These are phyloP conservation scores for Aphanocladium album DNA, from an alignment of 2,329 filamentous ascomycete species.

Conservation along the genomic window DNA sequence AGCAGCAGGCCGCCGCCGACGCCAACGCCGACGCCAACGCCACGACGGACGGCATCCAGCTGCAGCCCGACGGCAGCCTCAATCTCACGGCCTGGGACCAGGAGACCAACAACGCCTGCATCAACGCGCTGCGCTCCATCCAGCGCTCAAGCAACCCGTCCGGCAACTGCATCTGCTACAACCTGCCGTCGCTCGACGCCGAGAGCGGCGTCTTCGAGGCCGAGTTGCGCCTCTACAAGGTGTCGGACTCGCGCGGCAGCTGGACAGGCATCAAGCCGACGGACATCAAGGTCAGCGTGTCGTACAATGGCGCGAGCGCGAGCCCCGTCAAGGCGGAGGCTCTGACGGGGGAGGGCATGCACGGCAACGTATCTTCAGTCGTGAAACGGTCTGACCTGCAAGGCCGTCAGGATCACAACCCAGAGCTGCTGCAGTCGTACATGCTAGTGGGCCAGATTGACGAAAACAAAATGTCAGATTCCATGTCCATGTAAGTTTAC, in stretches of 20 bases:
- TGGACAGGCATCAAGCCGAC: conserved; percentile 48
- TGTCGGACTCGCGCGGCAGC: conserved; percentile 52
- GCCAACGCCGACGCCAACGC: background rate
- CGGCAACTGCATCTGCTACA: conserved; percentile 78
- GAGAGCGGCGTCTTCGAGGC: conserved; percentile 67
- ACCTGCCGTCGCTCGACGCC: conserved; percentile 66
- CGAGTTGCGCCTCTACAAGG: conserved; percentile 68
- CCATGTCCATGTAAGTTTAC: conserved; percentile 55
- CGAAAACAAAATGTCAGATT: conserved; percentile 44
- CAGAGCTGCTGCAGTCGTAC: conserved; percentile 55
- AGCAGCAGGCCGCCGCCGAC: background rate
- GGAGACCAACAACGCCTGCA: conserved; percentile 55
- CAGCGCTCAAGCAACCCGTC: conserved; percentile 63
- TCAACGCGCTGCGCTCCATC: conserved; percentile 48
- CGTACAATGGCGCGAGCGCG: conserved; percentile 46
- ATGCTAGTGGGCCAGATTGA: conserved; percentile 67
- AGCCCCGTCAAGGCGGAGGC: conserved; percentile 24
- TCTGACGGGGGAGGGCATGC: conserved; percentile 22
- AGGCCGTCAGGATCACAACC: conserved; percentile 19
- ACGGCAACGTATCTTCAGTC: conserved; percentile 7
- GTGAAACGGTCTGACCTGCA: background rate
- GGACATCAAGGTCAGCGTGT: conserved; percentile 50
- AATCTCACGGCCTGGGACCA: conserved; percentile 54
- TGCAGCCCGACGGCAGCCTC: conserved; percentile 40
- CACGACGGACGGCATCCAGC: conserved; percentile 24